phyloP scores from a whole-genome alignment of 345 rosid species.

The Citrus inodora region DNA sequence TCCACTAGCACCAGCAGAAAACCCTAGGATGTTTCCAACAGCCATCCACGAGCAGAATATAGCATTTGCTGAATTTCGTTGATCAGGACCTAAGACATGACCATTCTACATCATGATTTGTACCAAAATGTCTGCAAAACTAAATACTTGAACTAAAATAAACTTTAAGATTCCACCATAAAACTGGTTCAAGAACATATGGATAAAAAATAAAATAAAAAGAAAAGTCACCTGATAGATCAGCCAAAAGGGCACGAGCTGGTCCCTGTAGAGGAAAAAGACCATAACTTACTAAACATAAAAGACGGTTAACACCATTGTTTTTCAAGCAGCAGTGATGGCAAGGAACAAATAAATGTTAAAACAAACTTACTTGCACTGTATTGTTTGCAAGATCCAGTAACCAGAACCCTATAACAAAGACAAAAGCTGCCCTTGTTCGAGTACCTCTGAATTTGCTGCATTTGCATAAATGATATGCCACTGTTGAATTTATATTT shows the following conservation, averaged over 20 bases:
- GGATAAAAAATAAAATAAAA: not conserved
- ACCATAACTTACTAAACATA: constrained; percentile 8
- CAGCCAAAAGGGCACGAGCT: constrained; percentile 97
- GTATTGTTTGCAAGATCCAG: constrained; percentile 98
- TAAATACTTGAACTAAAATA: not conserved
- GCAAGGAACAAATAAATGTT: not conserved
- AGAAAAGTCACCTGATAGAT: constrained; percentile 60
- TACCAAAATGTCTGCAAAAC: not conserved
- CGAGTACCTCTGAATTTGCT: constrained; percentile 88
- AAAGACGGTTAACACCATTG: not conserved
- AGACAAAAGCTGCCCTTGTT: constrained; percentile 79
- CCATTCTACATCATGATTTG: constrained; percentile 6
- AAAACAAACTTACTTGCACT: constrained; percentile 62
- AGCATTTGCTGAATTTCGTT: constrained; percentile 90
- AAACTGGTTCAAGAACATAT: not conserved
- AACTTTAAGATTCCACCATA: not conserved
- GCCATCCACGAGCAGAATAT: constrained; percentile 98
- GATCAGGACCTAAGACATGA: constrained; percentile 71
- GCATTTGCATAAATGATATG: constrained; percentile 26
- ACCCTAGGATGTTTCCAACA: constrained; percentile 89
- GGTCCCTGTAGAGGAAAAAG: constrained; percentile 61
- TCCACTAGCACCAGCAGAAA: constrained; percentile 97
- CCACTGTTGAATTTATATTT: not conserved
- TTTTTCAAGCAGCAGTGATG: not conserved
- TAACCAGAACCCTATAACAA: constrained; percentile 94